Evolutionary conservation across 495 filamentous ascomycete genomes (phyloP).

Genomic region (Penicillium fimorum): DNA sequence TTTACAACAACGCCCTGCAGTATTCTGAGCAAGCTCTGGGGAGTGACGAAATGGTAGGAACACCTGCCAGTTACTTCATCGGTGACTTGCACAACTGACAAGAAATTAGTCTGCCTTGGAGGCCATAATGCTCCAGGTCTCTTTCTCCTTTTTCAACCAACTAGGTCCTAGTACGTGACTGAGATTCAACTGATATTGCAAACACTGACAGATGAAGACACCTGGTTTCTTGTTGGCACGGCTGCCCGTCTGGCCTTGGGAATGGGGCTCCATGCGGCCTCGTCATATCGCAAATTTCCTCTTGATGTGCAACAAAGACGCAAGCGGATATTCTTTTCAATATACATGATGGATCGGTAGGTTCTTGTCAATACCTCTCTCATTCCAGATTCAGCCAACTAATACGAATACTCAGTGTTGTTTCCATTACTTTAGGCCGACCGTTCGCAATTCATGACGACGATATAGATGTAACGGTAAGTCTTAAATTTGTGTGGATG

Average conservation of each 20-base stretch:
- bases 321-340: conserved; percentile 41
- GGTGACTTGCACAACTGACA: not conserved
- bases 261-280: conserved; percentile 33
- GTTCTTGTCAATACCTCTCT: not conserved
- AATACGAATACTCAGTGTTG: conserved; percentile 23
- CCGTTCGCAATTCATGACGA: conserved; percentile 43
- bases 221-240: conserved; percentile 35
- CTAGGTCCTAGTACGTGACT: conserved; percentile 38
- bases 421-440: conserved; percentile 39
- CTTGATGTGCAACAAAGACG: conserved; percentile 31
- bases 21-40: conserved; percentile 39
- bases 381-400: not conserved
- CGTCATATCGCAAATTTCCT: conserved; percentile 22
- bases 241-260: conserved; percentile 36
- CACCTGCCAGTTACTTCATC: not conserved
- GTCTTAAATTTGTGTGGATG: not conserved
- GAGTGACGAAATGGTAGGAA: conserved; percentile 35
- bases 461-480: conserved; percentile 38
- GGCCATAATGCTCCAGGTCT: conserved; percentile 42
- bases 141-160: conserved; percentile 43
- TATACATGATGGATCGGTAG: conserved; percentile 49
- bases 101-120: conserved; percentile 33
- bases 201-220: conserved; percentile 19
- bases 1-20: conserved; percentile 38
- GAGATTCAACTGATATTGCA: not conserved